Base-by-base conservation (phyloP, 371 early-diverging fungal species). In the Smittium mucronatum region DNA sequence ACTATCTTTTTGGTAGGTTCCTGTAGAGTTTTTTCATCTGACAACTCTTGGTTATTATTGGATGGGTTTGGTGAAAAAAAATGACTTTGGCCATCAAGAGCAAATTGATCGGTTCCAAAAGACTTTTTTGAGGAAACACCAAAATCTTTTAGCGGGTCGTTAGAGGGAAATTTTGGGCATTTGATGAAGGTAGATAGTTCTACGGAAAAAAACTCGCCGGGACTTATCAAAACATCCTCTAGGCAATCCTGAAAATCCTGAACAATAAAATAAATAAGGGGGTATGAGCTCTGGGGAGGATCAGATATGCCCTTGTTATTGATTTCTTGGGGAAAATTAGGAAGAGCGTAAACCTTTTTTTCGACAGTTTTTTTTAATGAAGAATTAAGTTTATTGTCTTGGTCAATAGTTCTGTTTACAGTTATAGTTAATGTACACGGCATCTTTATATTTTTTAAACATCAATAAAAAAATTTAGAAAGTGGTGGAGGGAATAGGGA, bases 221-320 rank as follows among this genome's bases (percentile, higher is more conserved):
- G 87, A 31, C 77, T 78, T 32, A 92, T 83, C 69, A 87, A 81
- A 72, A 91, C 81, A 71, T 92, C 88, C 63, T 87, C 86, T 74
- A 87, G 85, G 78, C 86, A 81, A 73, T 88, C 90, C 71, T 90
- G 89, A 77, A 84, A 89, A 81, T 90, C 90, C 74, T 90, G 89
- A 59, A 91, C 85, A 36, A 88, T 87, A 78, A 88, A 92, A 79
- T 91, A 90, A 33, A 92, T 88, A 68, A 87, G 75, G 8, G 92
- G 92, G 75, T 85, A 92, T 11, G 92, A 91, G 73, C 86, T 86
- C 74, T 89, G 90, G 75, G 83, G 87, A 67, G 70, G 78, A 77
- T 76, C 81, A 69, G 70, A 66, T 65, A 69, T 72, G 61, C 89
- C 90, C 75, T 91, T 90, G 66, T 76, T 75, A 71, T 85, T 81